A percentile compares a stretch with the other conserved stretches of the same genome.
Conservation (phyloP, 257 asterid species). For the Ophiorrhiza pumila region DNA sequence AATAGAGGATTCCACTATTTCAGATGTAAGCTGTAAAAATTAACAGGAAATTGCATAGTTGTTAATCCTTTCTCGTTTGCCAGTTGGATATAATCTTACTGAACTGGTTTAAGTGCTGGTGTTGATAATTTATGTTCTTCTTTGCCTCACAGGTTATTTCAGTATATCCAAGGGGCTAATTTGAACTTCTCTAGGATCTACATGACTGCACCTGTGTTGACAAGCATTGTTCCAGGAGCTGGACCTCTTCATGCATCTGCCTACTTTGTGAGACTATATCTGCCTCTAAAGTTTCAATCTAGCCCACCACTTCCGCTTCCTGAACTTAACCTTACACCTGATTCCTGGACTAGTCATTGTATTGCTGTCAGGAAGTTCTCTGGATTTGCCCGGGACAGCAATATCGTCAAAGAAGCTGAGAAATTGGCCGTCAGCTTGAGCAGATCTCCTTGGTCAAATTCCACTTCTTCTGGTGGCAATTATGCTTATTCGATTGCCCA, state of each 20-base stretch:
- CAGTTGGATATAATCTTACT: neutral
- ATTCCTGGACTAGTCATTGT: slow-evolving; percentile 54
- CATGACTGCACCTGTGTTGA: slow-evolving; percentile 69
- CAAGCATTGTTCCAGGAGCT: slow-evolving; percentile 78
- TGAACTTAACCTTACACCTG: slow-evolving; percentile 62
- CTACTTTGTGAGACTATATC: slow-evolving; percentile 48
- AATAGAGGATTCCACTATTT: neutral
- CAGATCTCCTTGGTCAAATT: slow-evolving; percentile 62
- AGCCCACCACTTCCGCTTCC: slow-evolving; percentile 77
- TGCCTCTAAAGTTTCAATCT: slow-evolving; percentile 56
- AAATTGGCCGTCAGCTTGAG: slow-evolving; percentile 67
- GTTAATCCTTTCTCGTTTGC: neutral
- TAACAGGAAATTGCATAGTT: neutral
- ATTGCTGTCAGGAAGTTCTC: slow-evolving; percentile 76
- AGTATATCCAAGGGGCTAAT: slow-evolving; percentile 81
- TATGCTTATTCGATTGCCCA: slow-evolving; percentile 78
- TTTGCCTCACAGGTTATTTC: slow-evolving; percentile 51
- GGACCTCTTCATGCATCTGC: slow-evolving; percentile 88
- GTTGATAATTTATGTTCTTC: neutral
- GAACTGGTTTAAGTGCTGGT: neutral
- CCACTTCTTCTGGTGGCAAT: slow-evolving; percentile 39
- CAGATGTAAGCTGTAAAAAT: neutral
- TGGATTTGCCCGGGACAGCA: slow-evolving; percentile 72
- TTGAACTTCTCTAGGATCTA: slow-evolving; percentile 62
- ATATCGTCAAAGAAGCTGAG: slow-evolving; percentile 76